Evolutionary conservation across 495 filamentous ascomycete species (phyloP), one percentile per base, ranked within the genome.

Genomic region (Hypoxylon subgilvum): DNA sequence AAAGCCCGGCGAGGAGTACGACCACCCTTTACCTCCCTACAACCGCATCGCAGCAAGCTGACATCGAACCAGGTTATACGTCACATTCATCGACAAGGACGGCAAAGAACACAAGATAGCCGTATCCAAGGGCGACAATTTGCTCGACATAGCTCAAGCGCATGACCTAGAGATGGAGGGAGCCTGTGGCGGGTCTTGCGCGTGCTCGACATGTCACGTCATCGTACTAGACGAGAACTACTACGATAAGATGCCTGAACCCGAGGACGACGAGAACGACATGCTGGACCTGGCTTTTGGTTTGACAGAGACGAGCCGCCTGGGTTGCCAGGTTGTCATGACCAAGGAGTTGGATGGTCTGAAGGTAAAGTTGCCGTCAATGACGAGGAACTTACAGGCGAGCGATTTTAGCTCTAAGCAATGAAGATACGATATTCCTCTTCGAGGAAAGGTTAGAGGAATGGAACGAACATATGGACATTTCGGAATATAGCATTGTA

Each of bases 91-190:
- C 63, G 92, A 97, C 74, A 97, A 97, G 72, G 92, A 97, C n/a
- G 84, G 84, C 17, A 76, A 80, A 2, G 79, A 84, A 65, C 81
- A 89, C 68, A 87, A 84, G 38, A 82, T 96, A 65, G 86, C 89
- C 61, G 92, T 96, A 8, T 76, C 84, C 3, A 83, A 86, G 67
- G 95, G 94, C 23, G 90, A 96, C 71, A 97, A 98, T 69, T 73
- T 98, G 42, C 78, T 98, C 27, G 91, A 96, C 63, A 94, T 98
- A 62, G 94, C 94, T 13, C 93, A 97, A 73, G 88, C 87, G 27
- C 83, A 97, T 73, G 94, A 97, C 66, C 73, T 98, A 8, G 94
- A 98, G 73, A 97, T 98, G 93, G 94, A 98, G 79, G 94, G 92
- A 40, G 94, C 94, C 6, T 98, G 94, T 66, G 94, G 93, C 27